Conservation (phyloP, 202 grass and related monocot species). For the Elaeis oleifera region DNA sequence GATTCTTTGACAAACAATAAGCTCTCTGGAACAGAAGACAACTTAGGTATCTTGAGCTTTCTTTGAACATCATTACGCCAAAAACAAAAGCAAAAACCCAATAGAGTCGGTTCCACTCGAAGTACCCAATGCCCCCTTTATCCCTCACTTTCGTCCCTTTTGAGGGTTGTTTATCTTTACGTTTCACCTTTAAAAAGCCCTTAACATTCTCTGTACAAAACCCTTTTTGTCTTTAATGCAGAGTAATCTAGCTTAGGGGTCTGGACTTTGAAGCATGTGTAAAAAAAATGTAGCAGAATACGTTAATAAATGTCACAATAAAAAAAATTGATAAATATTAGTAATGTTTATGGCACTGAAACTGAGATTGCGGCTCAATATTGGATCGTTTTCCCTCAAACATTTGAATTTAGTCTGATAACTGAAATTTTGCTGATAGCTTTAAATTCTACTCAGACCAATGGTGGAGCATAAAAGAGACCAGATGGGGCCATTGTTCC, state of each 20-base stretch:
- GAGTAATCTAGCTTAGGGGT: background rate
- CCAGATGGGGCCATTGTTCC: too few species aligned
- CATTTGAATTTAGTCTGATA: too few species aligned
- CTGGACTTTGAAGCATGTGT: too few species aligned
- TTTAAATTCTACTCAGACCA: too few species aligned
- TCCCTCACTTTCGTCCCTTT: conserved; percentile 9
- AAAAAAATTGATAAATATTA: too few species aligned
- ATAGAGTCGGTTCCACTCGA: background rate
- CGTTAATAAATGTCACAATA: too few species aligned
- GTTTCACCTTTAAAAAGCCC: conserved; percentile 9
- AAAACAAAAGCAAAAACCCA: conserved; percentile 1
- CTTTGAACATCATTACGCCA: background rate
- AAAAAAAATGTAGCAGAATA: too few species aligned
- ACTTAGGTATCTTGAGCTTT: background rate
- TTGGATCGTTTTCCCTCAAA: too few species aligned
- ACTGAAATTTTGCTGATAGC: too few species aligned
- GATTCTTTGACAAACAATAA: conserved; percentile 15
- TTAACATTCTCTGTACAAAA: conserved; percentile 5
- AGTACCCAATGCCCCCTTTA: conserved; percentile 1
- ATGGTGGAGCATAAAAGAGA: too few species aligned
- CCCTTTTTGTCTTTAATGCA: background rate
- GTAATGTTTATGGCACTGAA: too few species aligned
- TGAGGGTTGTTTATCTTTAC: background rate
- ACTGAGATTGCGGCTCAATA: too few species aligned
- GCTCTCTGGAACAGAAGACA: conserved; percentile 9